Conservation (phyloP, 2,329 filamentous ascomycete species). For the Fusarium continuum region DNA sequence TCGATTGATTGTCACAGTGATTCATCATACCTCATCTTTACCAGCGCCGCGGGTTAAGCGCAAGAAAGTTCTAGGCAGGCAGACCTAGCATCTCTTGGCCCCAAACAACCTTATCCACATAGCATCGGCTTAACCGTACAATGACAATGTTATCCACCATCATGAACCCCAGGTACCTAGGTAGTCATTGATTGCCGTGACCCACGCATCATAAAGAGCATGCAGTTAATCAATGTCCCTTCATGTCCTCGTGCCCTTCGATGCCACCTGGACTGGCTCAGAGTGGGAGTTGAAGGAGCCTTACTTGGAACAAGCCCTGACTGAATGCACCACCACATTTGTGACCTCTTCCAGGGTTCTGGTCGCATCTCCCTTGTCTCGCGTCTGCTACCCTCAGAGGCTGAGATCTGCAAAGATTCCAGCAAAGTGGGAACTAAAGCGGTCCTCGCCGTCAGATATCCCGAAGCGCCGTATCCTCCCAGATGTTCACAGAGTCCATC, state of each 20-base stretch:
- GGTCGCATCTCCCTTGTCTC: neutral
- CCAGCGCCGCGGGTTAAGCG: slow-evolving; percentile 33
- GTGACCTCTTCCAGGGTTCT: neutral
- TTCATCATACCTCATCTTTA: slow-evolving; percentile 10
- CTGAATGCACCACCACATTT: neutral
- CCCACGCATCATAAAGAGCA: slow-evolving; percentile 32
- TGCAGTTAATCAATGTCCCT: slow-evolving; percentile 19
- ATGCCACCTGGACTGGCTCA: neutral
- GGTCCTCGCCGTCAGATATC: slow-evolving; percentile 6
- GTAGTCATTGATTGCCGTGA: neutral
- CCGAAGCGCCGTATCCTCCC: slow-evolving; percentile 6
- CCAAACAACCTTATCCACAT: neutral
- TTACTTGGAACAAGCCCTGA: neutral
- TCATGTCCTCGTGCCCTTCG: slow-evolving; percentile 7
- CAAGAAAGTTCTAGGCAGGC: slow-evolving; percentile 31
- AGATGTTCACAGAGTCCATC: slow-evolving; percentile 2
- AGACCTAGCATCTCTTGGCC: slow-evolving; percentile 16
- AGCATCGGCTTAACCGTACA: neutral
- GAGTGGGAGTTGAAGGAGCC: neutral
- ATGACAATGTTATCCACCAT: slow-evolving; percentile 2
- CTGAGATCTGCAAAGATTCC: neutral
- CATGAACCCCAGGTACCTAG: no score
- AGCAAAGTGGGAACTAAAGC: slow-evolving; percentile 19
- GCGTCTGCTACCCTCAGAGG: neutral
- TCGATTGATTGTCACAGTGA: neutral